These are phyloP conservation scores for Myochromella boudieri DNA, from an alignment of 768 basidiomycete species.

Conservation along the genomic window DNA sequence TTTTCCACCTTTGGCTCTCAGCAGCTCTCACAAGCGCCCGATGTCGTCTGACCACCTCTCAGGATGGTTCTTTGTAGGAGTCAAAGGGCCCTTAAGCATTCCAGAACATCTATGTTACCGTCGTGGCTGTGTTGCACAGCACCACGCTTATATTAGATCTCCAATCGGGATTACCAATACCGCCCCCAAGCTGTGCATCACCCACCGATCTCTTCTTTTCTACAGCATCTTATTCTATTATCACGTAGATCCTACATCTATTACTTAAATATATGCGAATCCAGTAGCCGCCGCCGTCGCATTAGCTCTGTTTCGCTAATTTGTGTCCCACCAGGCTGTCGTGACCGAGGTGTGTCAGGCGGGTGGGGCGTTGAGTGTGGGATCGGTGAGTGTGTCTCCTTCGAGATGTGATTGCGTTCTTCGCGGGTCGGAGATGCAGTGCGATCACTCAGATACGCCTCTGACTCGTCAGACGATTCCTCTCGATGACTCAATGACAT, in stretches of 20 bases:
- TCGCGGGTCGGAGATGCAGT: slow-evolving; percentile 8
- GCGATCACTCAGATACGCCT: slow-evolving; percentile 9
- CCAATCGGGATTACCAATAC: slow-evolving; percentile 18
- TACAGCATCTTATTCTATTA: slow-evolving; percentile 13
- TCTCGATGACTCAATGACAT: slow-evolving; percentile 1
- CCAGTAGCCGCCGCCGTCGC: slow-evolving; percentile 73
- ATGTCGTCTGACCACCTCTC: slow-evolving; percentile 2
- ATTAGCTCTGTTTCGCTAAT: slow-evolving; percentile 81
- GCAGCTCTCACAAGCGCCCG: not conserved
- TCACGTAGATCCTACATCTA: slow-evolving; percentile 18
- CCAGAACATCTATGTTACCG: slow-evolving; percentile 7
- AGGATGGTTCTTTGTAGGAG: not conserved
- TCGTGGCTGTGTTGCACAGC: slow-evolving; percentile 44
- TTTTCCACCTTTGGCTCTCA: not conserved
- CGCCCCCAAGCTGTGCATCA: slow-evolving; percentile 31
- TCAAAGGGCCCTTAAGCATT: slow-evolving; percentile 1
- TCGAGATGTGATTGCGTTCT: not conserved
- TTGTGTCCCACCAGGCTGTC: slow-evolving; percentile 57
- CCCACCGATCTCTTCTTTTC: slow-evolving; percentile 15
- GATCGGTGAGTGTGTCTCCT: slow-evolving; percentile 7
- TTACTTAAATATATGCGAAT: slow-evolving; percentile 64
- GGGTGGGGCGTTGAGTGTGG: slow-evolving; percentile 14
- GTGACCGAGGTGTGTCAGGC: slow-evolving; percentile 26
- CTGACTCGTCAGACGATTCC: slow-evolving; percentile 9
- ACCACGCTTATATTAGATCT: slow-evolving; percentile 32